A percentile compares a stretch with the other conserved stretches of the same genome.
These are phyloP conservation scores for Oryza meridionalis DNA, from an alignment of 176 grass and related monocot species.

Conservation along the genomic window DNA sequence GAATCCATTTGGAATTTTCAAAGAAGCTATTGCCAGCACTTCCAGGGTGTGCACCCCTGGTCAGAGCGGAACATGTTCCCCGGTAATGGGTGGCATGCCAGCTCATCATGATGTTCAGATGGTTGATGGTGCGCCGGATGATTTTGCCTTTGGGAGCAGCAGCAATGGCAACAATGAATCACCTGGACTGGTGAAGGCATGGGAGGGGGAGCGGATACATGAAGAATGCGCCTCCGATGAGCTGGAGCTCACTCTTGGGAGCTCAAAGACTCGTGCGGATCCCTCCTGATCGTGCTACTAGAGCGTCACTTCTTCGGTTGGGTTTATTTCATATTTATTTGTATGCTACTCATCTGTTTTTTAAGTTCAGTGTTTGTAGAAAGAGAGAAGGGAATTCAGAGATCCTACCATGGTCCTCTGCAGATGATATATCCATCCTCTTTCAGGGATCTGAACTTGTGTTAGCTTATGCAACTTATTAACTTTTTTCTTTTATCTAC, in stretches of 20 bases:
- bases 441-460: conserved; percentile 49
- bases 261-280: conserved; percentile 59
- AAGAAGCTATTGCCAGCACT: conserved; percentile 47
- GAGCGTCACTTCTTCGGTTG: conserved; percentile 17
- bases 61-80: conserved; percentile 88
- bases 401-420: conserved; percentile 31
- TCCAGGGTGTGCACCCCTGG: conserved; percentile 84
- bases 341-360: conserved; percentile 22
- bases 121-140: conserved; percentile 56
- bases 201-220: conserved; percentile 95
- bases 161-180: conserved; percentile 51
- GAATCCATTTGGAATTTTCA: conserved; percentile 78
- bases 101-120: conserved; percentile 61
- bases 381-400: conserved; percentile 54
- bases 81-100: conserved; percentile 43
- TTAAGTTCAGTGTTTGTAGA: conserved; percentile 44
- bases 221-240: conserved; percentile 83
- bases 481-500: conserved; percentile 44
- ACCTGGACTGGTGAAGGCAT: conserved; percentile 70
- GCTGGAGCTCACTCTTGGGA: conserved; percentile 93
- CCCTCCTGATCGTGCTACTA: conserved; percentile 41
- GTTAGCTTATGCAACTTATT: conserved; percentile 47
- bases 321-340: conserved; percentile 40
- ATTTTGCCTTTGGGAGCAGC: conserved; percentile 85
- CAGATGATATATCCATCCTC: conserved; percentile 56